Percentiles rank a stretch among this genome's conserved stretches.
Evolutionary conservation across 306 rosid species (phyloP).

Genomic region (Dryas alaskensis): DNA sequence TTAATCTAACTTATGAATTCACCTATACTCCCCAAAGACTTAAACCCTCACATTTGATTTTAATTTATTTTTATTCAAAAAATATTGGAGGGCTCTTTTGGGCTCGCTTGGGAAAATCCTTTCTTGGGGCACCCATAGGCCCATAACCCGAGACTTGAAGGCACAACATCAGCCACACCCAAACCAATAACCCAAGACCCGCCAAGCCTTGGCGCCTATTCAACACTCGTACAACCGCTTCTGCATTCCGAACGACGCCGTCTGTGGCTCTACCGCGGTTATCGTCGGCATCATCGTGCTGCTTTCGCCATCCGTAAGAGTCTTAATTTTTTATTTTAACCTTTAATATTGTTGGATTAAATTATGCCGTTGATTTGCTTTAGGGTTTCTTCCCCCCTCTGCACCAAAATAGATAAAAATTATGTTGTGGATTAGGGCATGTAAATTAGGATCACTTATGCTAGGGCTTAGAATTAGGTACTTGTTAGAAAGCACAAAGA

Average conservation of each 20-base stretch:
- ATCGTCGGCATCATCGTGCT: neutral
- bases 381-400: neutral
- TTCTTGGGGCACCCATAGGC: neutral
- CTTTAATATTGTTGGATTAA: neutral
- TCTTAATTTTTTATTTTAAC: neutral
- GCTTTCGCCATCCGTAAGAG: neutral
- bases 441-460: neutral
- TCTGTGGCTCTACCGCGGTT: neutral
- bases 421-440: neutral
- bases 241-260: constrained; percentile 4
- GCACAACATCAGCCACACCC: neutral
- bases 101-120: neutral
- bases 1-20: no score
- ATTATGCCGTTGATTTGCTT: neutral
- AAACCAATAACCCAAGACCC: neutral
- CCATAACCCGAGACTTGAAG: neutral
- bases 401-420: neutral
- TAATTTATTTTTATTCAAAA: no score
- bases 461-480: no score
- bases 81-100: neutral
- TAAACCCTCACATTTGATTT: no score
- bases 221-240: neutral
- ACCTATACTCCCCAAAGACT: no score
- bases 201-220: neutral
- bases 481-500: neutral